Evolutionary conservation across 345 rosid genomes (phyloP), one percentile per base, ranked within the genome.

Genomic region (Gossypium turneri): DNA sequence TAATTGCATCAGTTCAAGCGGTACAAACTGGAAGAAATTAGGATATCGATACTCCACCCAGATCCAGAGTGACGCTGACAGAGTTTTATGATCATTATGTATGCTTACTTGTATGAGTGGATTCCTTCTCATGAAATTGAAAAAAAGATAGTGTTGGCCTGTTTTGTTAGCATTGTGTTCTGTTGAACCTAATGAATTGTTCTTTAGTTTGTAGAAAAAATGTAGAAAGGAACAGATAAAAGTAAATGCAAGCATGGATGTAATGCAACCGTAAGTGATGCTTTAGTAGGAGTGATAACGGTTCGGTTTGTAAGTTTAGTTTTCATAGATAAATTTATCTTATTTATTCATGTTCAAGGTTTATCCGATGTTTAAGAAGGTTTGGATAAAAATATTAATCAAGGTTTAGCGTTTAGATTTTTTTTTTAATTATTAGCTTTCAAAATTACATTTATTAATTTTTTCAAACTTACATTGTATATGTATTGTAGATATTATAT

Each of bases 1-100:
- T 91, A 81, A 88, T 94, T 55, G 92, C 97, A n/a, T 79, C 97
- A 0, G 90, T 84, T 29, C 97, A 92, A 70, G 67, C 90, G 55
- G 85, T 62, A 48, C 88, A 89, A 69, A 72, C 84, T 9, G 76
- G n/a, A 50, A 87, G 95, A 78, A 88, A 88, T 76, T 67, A 66
- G 34, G 38, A 69, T 57, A 25, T 25, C 2, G 15, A 10, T 69
- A 6, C 19, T 48, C 22, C 38, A 25, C 9, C 11, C 9, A 24
- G 44, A 4, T 5, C 12, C 12, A 13, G 43, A 13, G 20, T 1
- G 44, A 50, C 16, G 45, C 20, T 15, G 47, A 12, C 53, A 44
- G 71, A 45, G 41, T 66, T 66, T 63, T 13, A 66, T 50, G 9
- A 29, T 63, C n/a, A 22, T 50, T 34, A 22, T 50, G 53, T 67